Base-by-base conservation (phyloP, 495 filamentous ascomycete genomes). In the Podospora appendiculata region DNA sequence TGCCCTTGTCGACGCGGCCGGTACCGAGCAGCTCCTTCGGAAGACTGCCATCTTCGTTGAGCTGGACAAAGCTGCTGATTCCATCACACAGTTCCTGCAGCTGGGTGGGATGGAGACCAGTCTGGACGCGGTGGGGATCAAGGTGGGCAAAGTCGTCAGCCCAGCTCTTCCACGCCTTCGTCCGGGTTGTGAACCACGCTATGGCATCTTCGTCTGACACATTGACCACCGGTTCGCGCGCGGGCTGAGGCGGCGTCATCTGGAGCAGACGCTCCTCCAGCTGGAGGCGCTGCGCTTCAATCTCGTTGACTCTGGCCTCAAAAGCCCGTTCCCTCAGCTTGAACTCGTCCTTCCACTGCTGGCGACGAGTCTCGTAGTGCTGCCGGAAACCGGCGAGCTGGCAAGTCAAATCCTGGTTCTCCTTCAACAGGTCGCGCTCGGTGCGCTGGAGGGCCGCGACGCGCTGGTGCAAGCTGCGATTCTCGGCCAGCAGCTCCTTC, bases 401-500 rank as follows among this genome's bases (percentile, higher is more conserved):
- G 0, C 48, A 48, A 0, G 34, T 6, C 3, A 61, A 49, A 0
- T 54, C 43, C 3, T 61, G 61, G 35, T 57, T 64, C 0, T 64
- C 56, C 0, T 33, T 35, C 7, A 64, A 17, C 3, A 64, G 9
- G 7, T 58, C 57, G 13, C 42, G 45, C 32, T 64, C 61, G 3
- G 35, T 55, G 1, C 61, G 44, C 32, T 64, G 61, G 0, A 64
- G 48, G 4, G 53, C 61, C 0, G 61, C 38, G 7, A 64, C 51
- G 8, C 61, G 55, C 32, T 64, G 58, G 4, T 61, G 56, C 3
- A 64, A 16, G 33, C 53, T 55, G 32, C 56, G 51, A 42, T 61
- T 61, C 46, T 64, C 61, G 0, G 25, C 16, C 6, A 55, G 0
- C 0, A 64, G 42, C 5, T 57, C 55, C 13, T 48, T 41, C 2